phyloP scores from a whole-genome alignment of 768 basidiomycete species.

The Kwoniella mangroviensis region DNA sequence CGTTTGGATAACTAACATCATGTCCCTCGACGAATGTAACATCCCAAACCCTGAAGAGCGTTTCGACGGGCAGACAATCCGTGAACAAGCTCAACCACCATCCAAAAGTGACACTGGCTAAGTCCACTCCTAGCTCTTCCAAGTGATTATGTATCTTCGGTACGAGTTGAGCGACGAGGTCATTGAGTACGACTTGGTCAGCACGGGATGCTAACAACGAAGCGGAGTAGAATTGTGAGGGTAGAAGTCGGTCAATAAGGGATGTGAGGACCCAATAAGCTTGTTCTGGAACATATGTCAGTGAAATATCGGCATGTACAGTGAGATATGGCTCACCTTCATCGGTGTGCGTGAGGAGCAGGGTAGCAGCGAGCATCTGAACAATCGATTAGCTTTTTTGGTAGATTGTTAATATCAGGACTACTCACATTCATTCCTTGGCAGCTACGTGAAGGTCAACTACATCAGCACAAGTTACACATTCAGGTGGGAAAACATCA shows the following conservation, averaged over 20 bases:
- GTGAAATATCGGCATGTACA: not conserved
- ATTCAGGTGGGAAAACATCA: not conserved
- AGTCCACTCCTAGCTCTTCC: conserved; percentile 78
- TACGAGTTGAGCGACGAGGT: conserved; percentile 77
- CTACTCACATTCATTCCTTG: conserved; percentile 48
- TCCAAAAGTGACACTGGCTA: conserved; percentile 94
- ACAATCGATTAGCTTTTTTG: conserved; percentile 49
- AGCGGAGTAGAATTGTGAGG: conserved; percentile 91
- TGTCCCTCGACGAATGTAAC: conserved; percentile 90
- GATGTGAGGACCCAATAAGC: conserved; percentile 94
- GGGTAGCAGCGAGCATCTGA: conserved; percentile 93
- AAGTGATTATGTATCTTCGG: conserved; percentile 80
- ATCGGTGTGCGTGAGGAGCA: conserved; percentile 87
- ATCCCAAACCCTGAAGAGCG: conserved; percentile 94
- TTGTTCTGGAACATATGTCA: conserved; percentile 65
- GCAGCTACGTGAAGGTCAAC: conserved; percentile 61
- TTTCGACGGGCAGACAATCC: conserved; percentile 92
- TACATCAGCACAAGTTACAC: not conserved
- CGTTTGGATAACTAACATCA: conserved; percentile 59
- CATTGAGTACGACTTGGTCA: conserved; percentile 86
- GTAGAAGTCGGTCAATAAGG: conserved; percentile 85
- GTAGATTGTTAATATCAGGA: not conserved
- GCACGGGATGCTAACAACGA: conserved; percentile 89
- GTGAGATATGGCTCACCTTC: conserved; percentile 61
- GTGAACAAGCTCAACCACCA: conserved; percentile 98